Evolutionary conservation across 2,329 filamentous ascomycete genomes (phyloP).

Genomic region (Emmonsia crescens): DNA sequence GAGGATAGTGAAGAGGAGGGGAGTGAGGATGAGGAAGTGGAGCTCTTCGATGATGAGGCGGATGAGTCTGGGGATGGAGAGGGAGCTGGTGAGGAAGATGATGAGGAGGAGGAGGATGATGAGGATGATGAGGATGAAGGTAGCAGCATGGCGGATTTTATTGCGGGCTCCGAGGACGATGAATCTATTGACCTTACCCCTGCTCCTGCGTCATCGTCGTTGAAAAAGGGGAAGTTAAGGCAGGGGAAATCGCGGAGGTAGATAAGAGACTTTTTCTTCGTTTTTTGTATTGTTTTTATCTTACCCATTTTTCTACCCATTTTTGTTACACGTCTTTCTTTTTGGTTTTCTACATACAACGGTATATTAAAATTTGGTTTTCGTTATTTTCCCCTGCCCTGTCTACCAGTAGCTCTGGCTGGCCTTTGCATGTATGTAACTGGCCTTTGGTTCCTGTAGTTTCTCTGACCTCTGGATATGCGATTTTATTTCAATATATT

Average conservation of each 20-base stretch:
- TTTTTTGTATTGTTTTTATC: conserved; percentile 13
- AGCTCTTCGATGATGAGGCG: conserved; percentile 35
- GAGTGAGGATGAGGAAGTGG: conserved; percentile 35
- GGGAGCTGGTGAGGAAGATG: conserved; percentile 38
- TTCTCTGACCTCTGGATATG: neutral
- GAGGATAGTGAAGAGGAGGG: conserved; percentile 33
- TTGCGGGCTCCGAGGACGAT: conserved; percentile 38
- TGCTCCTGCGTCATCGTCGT: conserved; percentile 22
- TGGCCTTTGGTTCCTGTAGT: neutral
- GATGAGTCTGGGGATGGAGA: conserved; percentile 33
- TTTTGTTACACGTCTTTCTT: conserved; percentile 4
- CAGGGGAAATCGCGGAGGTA: conserved; percentile 13
- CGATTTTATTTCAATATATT: neutral
- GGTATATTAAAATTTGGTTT: neutral
- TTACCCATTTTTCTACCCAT: neutral
- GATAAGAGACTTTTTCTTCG: conserved; percentile 5
- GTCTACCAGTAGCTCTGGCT: neutral
- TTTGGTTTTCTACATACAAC: neutral
- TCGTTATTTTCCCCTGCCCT: neutral
- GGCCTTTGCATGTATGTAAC: neutral
- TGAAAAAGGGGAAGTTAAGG: conserved; percentile 31
- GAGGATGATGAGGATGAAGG: conserved; percentile 55
- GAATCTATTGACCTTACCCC: conserved; percentile 19
- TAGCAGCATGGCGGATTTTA: conserved; percentile 35
- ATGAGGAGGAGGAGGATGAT: conserved; percentile 48